A percentile compares a stretch with the other conserved stretches of the same genome.
Evolutionary conservation across 208 protist genomes (phyloP).

Genomic region (Leptomonas pyrrhocoris): DNA sequence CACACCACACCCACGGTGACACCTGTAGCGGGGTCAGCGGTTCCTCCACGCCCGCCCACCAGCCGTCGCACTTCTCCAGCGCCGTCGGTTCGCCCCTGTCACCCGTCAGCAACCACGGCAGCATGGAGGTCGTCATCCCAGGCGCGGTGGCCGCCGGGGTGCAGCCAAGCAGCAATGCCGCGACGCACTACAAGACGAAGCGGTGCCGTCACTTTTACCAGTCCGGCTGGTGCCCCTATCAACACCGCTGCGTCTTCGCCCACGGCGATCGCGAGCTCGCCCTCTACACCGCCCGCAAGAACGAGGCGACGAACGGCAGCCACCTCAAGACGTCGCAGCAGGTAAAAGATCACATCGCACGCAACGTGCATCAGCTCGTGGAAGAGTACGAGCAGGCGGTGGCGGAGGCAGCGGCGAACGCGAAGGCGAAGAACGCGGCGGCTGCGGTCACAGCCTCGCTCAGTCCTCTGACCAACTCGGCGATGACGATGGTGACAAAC

Average conservation of each 20-base stretch:
- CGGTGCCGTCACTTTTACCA: conserved; percentile 35
- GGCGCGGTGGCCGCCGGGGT: conserved; percentile 15
- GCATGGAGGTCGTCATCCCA: conserved; percentile 17
- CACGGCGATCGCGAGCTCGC: conserved; percentile 38
- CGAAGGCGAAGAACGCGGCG: conserved; percentile 15
- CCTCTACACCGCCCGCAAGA: conserved; percentile 27
- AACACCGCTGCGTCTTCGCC: conserved; percentile 39
- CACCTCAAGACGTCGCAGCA: conserved; percentile 25
- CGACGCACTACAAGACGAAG: conserved; percentile 41
- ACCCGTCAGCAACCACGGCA: conserved; percentile 4
- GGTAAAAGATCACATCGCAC: conserved; percentile 26
- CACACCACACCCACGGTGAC: too few species aligned
- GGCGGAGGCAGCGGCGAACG: conserved; percentile 20
- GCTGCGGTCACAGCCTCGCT: background rate
- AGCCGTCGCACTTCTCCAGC: background rate
- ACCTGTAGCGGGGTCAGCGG: too few species aligned
- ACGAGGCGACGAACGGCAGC: conserved; percentile 3
- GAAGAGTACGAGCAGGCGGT: conserved; percentile 33
- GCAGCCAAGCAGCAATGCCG: conserved; percentile 23
- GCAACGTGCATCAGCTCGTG: conserved; percentile 30
- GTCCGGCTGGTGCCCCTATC: conserved; percentile 35
- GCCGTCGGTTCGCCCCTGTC: background rate
- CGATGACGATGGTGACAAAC: conserved; percentile 9
- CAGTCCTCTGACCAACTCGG: background rate
- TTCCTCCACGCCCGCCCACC: conserved; percentile 7